Percentiles rank a stretch among this genome's conserved stretches.
phyloP scores from a whole-genome alignment of 2,329 filamentous ascomycete genomes.

The Apiospora arundinis region DNA sequence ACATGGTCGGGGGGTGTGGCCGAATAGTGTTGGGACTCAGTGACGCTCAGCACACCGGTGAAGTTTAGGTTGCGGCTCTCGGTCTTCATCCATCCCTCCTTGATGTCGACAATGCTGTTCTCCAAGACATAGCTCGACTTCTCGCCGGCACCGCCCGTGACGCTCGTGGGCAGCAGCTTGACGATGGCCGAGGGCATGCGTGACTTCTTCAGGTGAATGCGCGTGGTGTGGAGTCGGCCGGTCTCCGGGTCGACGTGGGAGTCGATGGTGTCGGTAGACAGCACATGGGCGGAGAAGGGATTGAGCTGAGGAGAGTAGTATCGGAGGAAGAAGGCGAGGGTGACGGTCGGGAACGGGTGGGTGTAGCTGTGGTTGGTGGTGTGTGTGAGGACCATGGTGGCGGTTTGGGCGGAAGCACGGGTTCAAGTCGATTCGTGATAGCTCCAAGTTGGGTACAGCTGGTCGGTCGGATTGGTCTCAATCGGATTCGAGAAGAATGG shows the following conservation, averaged over 20 bases:
- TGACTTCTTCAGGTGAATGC: slow-evolving; percentile 82
- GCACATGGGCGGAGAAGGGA: slow-evolving; percentile 81
- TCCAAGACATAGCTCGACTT: slow-evolving; percentile 83
- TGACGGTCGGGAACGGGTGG: slow-evolving; percentile 84
- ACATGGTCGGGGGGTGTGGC: slow-evolving; percentile 44
- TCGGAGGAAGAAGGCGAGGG: slow-evolving; percentile 87
- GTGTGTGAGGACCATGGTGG: slow-evolving; percentile 65
- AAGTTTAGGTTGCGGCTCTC: slow-evolving; percentile 84
- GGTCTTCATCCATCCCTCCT: slow-evolving; percentile 82
- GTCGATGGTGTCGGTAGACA: slow-evolving; percentile 83
- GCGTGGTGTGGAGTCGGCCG: slow-evolving; percentile 77
- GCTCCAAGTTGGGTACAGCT: background rate
- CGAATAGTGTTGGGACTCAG: slow-evolving; percentile 76
- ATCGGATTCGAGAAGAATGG: background rate
- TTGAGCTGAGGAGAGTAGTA: slow-evolving; percentile 76
- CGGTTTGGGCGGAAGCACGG: slow-evolving; percentile 2
- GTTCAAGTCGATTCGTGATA: background rate
- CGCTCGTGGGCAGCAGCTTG: slow-evolving; percentile 74
- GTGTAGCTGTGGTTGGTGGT: slow-evolving; percentile 75
- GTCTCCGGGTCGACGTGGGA: slow-evolving; percentile 75
- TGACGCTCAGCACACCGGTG: slow-evolving; percentile 78
- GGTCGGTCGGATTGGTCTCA: background rate
- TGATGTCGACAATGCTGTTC: slow-evolving; percentile 78
- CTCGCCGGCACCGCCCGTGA: slow-evolving; percentile 70
- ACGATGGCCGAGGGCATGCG: slow-evolving; percentile 77